Conservation (phyloP, 805 yeast species). For the Yamadazyma paraphyllophila region DNA sequence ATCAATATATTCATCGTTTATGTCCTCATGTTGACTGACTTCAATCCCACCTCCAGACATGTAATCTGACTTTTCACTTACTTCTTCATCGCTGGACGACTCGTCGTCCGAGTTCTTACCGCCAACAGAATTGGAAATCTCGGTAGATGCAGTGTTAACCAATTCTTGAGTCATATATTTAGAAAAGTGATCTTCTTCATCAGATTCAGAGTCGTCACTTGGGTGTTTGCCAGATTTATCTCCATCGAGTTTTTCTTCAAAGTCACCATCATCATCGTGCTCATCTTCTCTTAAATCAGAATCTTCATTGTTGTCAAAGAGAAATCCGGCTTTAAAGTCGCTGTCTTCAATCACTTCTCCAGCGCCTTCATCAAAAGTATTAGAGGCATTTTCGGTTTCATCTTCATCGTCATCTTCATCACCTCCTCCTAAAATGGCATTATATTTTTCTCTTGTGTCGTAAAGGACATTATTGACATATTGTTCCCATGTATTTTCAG, state of each 20-base stretch:
- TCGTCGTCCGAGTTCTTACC: constrained; percentile 26
- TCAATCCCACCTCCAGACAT: constrained; percentile 7
- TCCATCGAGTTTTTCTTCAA: not conserved
- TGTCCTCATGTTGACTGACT: constrained; percentile 19
- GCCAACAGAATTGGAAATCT: constrained; percentile 21
- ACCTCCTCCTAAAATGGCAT: constrained; percentile 87
- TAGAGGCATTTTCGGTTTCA: constrained; percentile 23
- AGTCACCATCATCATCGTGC: constrained; percentile 9
- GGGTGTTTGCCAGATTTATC: not conserved
- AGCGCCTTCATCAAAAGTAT: constrained; percentile 34
- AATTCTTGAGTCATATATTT: constrained; percentile 76
- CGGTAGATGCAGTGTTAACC: constrained; percentile 47
- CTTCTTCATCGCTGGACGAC: constrained; percentile 46
- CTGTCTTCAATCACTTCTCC: constrained; percentile 39
- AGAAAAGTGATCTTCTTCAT: constrained; percentile 58
- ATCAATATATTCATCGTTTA: constrained; percentile 69
- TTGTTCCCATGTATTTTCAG: constrained; percentile 63
- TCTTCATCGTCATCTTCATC: constrained; percentile 46
- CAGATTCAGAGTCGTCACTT: constrained; percentile 34
- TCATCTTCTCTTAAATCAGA: constrained; percentile 20
- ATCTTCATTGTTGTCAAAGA: constrained; percentile 29
- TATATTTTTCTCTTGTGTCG: constrained; percentile 90
- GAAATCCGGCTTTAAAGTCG: constrained; percentile 25
- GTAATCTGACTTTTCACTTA: constrained; percentile 1
- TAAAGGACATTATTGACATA: constrained; percentile 81